Evolutionary conservation across 257 asterid genomes (phyloP).

Genomic region (Solanum sparsipilum): DNA sequence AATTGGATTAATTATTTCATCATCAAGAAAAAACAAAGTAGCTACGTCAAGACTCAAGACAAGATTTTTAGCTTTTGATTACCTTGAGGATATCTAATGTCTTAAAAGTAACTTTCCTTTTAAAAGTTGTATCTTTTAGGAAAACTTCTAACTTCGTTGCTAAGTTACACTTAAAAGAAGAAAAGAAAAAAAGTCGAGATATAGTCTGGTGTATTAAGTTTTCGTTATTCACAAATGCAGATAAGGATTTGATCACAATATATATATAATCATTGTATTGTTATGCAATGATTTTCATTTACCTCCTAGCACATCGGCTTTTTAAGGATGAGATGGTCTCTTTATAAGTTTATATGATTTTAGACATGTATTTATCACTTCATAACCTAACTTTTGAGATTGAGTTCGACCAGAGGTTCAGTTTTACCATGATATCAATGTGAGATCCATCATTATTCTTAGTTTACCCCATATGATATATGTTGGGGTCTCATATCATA

Average conservation of each 20-base stretch:
- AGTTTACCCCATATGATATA: neutral
- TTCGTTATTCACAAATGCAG: accelerated
- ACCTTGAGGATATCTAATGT: neutral
- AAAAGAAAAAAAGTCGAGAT: neutral
- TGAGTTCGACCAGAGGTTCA: neutral
- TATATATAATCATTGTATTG: neutral
- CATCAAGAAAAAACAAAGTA: neutral
- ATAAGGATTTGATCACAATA: neutral
- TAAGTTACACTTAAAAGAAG: neutral
- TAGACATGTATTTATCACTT: neutral
- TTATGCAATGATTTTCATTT: neutral
- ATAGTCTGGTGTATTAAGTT: neutral
- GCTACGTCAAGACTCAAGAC: neutral
- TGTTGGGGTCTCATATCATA: neutral
- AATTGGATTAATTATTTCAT: neutral
- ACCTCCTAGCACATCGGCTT: neutral
- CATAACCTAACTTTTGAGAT: neutral
- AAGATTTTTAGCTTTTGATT: neutral
- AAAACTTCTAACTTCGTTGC: neutral
- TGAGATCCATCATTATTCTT: neutral
- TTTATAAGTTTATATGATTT: neutral
- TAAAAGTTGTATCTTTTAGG: neutral
- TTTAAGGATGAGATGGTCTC: neutral
- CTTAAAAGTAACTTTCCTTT: neutral
- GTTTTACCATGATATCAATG: neutral